phyloP scores from a whole-genome alignment of 345 rosid species.

The Gossypium australe region DNA sequence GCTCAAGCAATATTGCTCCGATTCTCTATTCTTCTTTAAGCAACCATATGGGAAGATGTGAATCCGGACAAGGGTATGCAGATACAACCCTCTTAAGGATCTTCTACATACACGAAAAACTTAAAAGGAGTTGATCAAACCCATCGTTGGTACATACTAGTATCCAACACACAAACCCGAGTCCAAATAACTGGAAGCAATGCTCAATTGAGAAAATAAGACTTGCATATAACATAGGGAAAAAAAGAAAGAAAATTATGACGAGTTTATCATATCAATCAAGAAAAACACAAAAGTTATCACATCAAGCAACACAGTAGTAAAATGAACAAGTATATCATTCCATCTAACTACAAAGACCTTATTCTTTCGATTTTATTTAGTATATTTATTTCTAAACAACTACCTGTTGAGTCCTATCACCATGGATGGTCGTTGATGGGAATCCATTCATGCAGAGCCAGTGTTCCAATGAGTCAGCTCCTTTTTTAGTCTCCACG shows the following conservation, averaged over 20 bases:
- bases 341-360: not conserved
- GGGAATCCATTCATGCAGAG: slow-evolving; percentile 80
- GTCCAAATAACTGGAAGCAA: not conserved
- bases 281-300: not conserved
- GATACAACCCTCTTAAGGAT: not conserved
- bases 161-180: not conserved
- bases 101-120: not conserved
- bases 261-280: not conserved
- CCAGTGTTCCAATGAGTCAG: slow-evolving; percentile 93
- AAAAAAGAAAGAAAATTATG: not conserved
- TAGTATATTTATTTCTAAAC: not conserved
- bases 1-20: not conserved
- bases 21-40: not conserved
- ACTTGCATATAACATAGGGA: not conserved
- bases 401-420: slow-evolving; percentile 81
- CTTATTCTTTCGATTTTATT: not conserved
- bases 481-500: slow-evolving; percentile 97
- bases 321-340: not conserved
- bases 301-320: not conserved
- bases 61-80: not conserved
- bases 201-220: not conserved
- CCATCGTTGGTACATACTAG: not conserved
- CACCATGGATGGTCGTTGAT: slow-evolving; percentile 94
- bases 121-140: not conserved
- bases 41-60: not conserved